Evolutionary conservation across 257 asterid species (phyloP).

Genomic region (Gynochthodes officinalis): DNA sequence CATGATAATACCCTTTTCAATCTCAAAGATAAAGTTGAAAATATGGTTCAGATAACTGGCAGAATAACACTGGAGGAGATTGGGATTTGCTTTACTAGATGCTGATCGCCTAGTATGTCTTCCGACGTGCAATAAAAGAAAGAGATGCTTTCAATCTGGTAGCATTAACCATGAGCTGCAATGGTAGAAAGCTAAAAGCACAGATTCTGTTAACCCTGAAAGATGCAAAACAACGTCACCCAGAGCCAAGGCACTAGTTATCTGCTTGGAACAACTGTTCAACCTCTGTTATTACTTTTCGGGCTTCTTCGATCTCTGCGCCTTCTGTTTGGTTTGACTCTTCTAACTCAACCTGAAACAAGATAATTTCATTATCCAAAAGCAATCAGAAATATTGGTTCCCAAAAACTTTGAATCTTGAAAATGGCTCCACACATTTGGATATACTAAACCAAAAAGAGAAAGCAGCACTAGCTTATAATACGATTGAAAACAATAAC

Average conservation of each 20-base stretch:
- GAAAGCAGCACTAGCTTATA: not conserved
- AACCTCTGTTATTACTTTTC: constrained; percentile 44
- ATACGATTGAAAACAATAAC: not conserved
- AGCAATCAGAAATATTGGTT: not conserved
- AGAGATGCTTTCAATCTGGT: not conserved
- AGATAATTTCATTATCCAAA: not conserved
- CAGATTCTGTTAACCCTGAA: not conserved
- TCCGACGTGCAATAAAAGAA: not conserved
- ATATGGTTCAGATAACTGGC: not conserved
- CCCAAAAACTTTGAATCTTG: not conserved
- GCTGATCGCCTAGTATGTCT: not conserved
- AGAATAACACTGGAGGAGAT: not conserved
- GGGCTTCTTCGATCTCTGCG: constrained; percentile 75
- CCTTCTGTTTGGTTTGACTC: constrained; percentile 62
- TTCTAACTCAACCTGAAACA: constrained; percentile 64
- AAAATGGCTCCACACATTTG: not conserved
- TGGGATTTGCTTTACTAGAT: not conserved
- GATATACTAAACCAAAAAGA: not conserved
- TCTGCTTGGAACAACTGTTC: constrained; percentile 52
- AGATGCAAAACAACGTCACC: not conserved
- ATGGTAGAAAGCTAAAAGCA: not conserved
- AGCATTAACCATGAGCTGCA: not conserved
- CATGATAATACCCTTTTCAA: no score
- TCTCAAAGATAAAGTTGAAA: no score
- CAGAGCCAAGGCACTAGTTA: constrained; percentile 21